Conservation (phyloP, 2,329 filamentous ascomycete genomes). For the Juglanconis oblonga region DNA sequence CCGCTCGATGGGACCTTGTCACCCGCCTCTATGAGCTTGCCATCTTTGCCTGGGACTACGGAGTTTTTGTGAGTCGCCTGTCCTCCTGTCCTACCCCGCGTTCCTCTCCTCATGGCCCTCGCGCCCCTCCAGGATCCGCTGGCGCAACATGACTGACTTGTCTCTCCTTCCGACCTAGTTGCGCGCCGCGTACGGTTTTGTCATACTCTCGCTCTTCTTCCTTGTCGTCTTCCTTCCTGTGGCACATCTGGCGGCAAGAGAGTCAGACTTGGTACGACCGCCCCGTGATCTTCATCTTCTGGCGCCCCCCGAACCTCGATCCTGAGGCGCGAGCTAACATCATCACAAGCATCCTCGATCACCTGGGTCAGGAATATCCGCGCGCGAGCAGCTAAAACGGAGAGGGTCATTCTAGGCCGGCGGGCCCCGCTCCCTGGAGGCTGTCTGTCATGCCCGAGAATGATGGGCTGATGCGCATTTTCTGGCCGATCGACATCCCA, state of each 20-base stretch:
- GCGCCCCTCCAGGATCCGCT: background rate
- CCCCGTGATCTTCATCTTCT: slow-evolving; percentile 11
- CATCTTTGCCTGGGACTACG: slow-evolving; percentile 98
- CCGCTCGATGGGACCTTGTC: slow-evolving; percentile 97
- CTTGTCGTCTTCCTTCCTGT: slow-evolving; percentile 80
- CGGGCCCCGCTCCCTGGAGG: slow-evolving; percentile 26
- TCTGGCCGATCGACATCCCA: slow-evolving; percentile 89
- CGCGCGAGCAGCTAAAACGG: slow-evolving; percentile 89
- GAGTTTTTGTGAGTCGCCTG: slow-evolving; percentile 73
- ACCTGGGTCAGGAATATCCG: slow-evolving; percentile 78
- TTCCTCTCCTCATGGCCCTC: background rate
- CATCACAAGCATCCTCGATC: slow-evolving; percentile 72
- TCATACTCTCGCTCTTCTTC: slow-evolving; percentile 79
- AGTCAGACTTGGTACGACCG: slow-evolving; percentile 71
- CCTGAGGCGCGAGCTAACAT: slow-evolving; percentile 22
- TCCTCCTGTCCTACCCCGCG: background rate
- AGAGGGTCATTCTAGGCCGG: slow-evolving; percentile 81
- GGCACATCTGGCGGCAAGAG: slow-evolving; percentile 74
- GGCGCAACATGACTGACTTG: slow-evolving; percentile 9
- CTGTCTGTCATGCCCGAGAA: slow-evolving; percentile 61
- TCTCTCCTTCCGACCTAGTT: slow-evolving; percentile 47
- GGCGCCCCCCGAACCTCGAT: slow-evolving; percentile 9
- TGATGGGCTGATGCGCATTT: slow-evolving; percentile 95
- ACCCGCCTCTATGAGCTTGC: slow-evolving; percentile 95
- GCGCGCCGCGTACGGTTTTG: slow-evolving; percentile 81